Percentiles rank a stretch among this genome's conserved stretches.
Conservation (phyloP, 1,284 basidiomycete species). For the Fomitopsis schrenkii region DNA sequence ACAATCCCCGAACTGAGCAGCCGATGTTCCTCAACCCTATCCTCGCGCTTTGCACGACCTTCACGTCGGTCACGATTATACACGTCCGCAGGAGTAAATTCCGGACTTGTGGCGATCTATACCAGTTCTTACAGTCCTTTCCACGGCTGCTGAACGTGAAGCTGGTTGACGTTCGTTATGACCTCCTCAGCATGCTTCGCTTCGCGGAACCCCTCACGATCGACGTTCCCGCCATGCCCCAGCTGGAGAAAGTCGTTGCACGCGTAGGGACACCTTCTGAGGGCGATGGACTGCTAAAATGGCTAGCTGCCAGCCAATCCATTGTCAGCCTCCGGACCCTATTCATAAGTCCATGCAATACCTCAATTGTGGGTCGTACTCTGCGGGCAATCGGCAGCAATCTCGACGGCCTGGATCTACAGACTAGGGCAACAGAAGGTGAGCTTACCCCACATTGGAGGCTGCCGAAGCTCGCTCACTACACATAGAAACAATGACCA, state of each 20-base stretch:
- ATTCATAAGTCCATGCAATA: neutral
- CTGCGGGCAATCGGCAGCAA: neutral
- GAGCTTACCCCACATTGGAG: neutral
- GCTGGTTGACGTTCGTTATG: neutral
- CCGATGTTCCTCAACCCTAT: neutral
- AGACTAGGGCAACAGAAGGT: neutral
- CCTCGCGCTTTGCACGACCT: neutral
- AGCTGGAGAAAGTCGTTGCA: neutral
- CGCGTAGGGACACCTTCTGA: neutral
- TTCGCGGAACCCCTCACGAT: neutral
- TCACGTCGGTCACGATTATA: neutral
- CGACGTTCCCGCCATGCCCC: neutral
- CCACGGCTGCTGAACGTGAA: neutral
- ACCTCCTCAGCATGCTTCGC: neutral
- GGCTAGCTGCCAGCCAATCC: neutral
- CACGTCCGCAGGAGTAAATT: neutral
- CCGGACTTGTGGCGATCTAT: neutral
- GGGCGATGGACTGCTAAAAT: neutral
- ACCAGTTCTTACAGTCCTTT: neutral
- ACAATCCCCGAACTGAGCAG: neutral
- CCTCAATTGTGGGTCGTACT: neutral
- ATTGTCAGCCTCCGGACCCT: neutral
- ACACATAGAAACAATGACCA: neutral
- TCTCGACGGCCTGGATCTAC: neutral
- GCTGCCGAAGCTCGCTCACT: neutral